Conservation (phyloP, 768 basidiomycete species). For the Wakefieldia striispora region DNA sequence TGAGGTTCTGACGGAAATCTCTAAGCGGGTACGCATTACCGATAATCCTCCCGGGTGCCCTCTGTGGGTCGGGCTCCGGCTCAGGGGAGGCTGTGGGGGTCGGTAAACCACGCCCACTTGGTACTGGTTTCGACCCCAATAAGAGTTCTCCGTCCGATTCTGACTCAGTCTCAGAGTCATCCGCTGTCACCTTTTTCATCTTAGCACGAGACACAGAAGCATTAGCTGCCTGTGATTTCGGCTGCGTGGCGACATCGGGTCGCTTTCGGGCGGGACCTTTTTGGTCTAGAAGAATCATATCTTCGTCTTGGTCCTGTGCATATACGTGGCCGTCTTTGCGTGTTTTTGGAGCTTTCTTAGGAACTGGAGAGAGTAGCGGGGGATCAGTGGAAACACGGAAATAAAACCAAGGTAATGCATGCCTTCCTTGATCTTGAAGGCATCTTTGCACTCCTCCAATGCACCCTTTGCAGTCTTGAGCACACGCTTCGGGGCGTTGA, state of each 20-base stretch:
- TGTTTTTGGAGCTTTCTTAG: slow-evolving; percentile 54
- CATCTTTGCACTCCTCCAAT: slow-evolving; percentile 58
- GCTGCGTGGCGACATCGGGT: slow-evolving; percentile 11
- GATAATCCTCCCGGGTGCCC: slow-evolving; percentile 71
- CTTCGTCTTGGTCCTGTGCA: slow-evolving; percentile 59
- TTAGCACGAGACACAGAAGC: slow-evolving; percentile 1
- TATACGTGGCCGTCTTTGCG: slow-evolving; percentile 64
- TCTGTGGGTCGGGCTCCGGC: slow-evolving; percentile 45
- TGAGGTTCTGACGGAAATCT: slow-evolving; percentile 74
- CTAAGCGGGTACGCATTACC: slow-evolving; percentile 68
- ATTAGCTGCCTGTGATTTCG: slow-evolving; percentile 4
- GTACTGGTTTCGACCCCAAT: slow-evolving; percentile 13
- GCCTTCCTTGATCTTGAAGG: slow-evolving; percentile 82
- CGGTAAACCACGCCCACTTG: slow-evolving; percentile 34
- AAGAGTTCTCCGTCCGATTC: slow-evolving; percentile 39
- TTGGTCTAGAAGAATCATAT: slow-evolving; percentile 55
- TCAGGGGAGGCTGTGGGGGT: slow-evolving; percentile 56
- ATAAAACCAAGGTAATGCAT: slow-evolving; percentile 10
- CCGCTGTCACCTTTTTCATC: slow-evolving; percentile 17
- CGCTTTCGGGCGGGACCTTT: slow-evolving; percentile 22
- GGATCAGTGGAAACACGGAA: not conserved
- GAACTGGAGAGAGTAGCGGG: slow-evolving; percentile 40
- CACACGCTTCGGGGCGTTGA: slow-evolving; percentile 71
- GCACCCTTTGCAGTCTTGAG: slow-evolving; percentile 57
- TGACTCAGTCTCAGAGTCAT: slow-evolving; percentile 56